Conservation (phyloP, 192 early-diverging fungal species). For the Funneliformis geosporum region DNA sequence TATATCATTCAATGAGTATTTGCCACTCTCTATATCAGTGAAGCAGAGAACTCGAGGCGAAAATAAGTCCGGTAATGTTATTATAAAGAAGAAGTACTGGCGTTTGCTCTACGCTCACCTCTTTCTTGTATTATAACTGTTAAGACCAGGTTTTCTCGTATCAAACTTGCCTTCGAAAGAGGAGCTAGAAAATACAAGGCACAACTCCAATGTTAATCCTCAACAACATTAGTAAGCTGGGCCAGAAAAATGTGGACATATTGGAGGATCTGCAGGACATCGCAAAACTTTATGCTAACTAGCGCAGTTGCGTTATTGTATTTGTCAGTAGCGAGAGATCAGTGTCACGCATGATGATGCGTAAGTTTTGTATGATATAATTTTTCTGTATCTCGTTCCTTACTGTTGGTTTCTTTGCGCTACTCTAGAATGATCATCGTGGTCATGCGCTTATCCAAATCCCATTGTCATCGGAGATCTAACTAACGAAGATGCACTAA, state of each 20-base stretch:
- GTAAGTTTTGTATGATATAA: slow-evolving; percentile 28
- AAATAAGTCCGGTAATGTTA: slow-evolving; percentile 4
- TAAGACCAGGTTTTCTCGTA: slow-evolving; percentile 8
- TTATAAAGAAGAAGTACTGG: slow-evolving; percentile 19
- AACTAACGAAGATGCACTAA: slow-evolving; percentile 20
- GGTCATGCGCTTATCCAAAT: not conserved
- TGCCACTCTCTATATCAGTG: slow-evolving; percentile 14
- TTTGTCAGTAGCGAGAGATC: slow-evolving; percentile 30
- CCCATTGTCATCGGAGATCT: slow-evolving; percentile 23
- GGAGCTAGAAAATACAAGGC: slow-evolving; percentile 23
- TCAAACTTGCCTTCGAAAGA: slow-evolving; percentile 8
- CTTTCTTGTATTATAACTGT: slow-evolving; percentile 26
- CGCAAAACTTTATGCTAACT: slow-evolving; percentile 23
- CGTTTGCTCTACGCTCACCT: slow-evolving; percentile 28
- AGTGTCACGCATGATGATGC: slow-evolving; percentile 16
- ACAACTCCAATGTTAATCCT: slow-evolving; percentile 31
- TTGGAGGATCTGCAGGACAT: slow-evolving; percentile 25
- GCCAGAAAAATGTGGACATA: slow-evolving; percentile 10
- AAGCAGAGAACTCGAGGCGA: slow-evolving; percentile 1
- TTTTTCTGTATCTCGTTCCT: slow-evolving; percentile 17
- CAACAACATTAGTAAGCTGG: slow-evolving; percentile 28
- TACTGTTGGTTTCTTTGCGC: slow-evolving; percentile 21
- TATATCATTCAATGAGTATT: not conserved
- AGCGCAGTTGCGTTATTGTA: slow-evolving; percentile 21
- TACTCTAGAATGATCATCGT: slow-evolving; percentile 32